phyloP scores from a whole-genome alignment of 805 yeast genomes.

The Barnettozyma populi region DNA sequence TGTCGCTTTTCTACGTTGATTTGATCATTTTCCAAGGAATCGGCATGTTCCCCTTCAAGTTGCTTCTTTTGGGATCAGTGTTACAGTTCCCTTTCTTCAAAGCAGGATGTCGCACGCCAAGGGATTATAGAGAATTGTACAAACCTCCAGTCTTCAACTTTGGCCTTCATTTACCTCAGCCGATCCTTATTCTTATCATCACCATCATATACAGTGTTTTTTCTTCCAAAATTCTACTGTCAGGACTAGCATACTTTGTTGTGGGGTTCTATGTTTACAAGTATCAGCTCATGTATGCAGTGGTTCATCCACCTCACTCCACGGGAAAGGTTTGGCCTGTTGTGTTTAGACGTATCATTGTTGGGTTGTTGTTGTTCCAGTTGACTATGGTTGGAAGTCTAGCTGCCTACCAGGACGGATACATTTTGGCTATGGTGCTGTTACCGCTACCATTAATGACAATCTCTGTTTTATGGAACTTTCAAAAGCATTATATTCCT shows the following conservation, averaged over 20 bases:
- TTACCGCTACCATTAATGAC: constrained; percentile 75
- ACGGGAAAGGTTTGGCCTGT: constrained; percentile 97
- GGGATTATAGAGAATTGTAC: constrained; percentile 70
- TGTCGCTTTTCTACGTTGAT: constrained; percentile 87
- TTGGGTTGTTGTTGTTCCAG: constrained; percentile 82
- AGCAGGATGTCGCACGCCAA: constrained; percentile 67
- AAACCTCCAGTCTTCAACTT: constrained; percentile 91
- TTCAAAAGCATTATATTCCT: constrained; percentile 76
- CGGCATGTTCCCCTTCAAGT: constrained; percentile 85
- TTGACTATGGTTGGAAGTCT: constrained; percentile 89
- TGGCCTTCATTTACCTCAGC: constrained; percentile 89
- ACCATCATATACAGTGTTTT: constrained; percentile 84
- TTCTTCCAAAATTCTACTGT: constrained; percentile 79
- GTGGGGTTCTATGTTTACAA: constrained; percentile 87
- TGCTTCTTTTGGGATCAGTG: constrained; percentile 75
- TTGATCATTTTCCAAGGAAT: constrained; percentile 75
- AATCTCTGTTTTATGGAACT: constrained; percentile 64
- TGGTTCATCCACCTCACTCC: constrained; percentile 94
- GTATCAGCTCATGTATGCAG: constrained; percentile 82
- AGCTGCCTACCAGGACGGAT: constrained; percentile 73
- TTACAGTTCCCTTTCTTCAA: constrained; percentile 67
- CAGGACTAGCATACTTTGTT: constrained; percentile 79
- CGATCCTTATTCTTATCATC: constrained; percentile 77
- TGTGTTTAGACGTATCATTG: constrained; percentile 71
- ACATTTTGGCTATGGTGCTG: constrained; percentile 62